Conservation (phyloP, 192 early-diverging fungal species). For the Diversispora epigaea region DNA sequence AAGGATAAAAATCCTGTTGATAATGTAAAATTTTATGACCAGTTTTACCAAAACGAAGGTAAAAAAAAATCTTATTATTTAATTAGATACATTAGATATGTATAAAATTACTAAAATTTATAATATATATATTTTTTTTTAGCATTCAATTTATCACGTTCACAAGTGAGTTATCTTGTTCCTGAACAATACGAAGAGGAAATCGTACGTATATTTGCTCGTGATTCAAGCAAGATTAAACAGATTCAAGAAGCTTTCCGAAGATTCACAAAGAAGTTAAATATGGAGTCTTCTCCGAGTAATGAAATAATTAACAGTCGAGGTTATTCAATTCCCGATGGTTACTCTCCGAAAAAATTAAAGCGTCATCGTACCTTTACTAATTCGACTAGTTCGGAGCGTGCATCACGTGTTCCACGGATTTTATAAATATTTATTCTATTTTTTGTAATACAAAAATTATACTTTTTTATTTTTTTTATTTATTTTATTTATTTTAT, state of each 20-base stretch:
- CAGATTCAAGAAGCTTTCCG: slow-evolving; percentile 2
- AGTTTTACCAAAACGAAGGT: slow-evolving; percentile 6
- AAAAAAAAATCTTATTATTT: background rate
- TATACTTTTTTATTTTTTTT: no score
- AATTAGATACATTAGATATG: background rate
- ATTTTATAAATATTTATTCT: no score
- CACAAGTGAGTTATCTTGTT: slow-evolving; percentile 70
- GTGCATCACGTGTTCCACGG: no score
- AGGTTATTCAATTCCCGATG: no score
- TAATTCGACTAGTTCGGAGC: no score
- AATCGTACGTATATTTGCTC: slow-evolving; percentile 64
- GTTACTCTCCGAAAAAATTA: no score
- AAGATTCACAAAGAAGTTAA: background rate
- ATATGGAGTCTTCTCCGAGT: background rate
- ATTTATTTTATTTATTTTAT: no score
- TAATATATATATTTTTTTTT: slow-evolving; percentile 30
- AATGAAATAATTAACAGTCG: no score
- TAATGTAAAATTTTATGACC: slow-evolving; percentile 68
- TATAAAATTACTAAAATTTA: background rate
- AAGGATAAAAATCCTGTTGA: slow-evolving; percentile 86
- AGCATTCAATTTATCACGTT: slow-evolving; percentile 65
- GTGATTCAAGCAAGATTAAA: slow-evolving; percentile 50
- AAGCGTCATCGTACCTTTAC: no score
- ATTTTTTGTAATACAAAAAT: no score
- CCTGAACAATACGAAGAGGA: slow-evolving; percentile 71